These are phyloP conservation scores for Coemansia sp. DNA, from an alignment of 192 early-diverging fungal genomes.

Conservation along the genomic window DNA sequence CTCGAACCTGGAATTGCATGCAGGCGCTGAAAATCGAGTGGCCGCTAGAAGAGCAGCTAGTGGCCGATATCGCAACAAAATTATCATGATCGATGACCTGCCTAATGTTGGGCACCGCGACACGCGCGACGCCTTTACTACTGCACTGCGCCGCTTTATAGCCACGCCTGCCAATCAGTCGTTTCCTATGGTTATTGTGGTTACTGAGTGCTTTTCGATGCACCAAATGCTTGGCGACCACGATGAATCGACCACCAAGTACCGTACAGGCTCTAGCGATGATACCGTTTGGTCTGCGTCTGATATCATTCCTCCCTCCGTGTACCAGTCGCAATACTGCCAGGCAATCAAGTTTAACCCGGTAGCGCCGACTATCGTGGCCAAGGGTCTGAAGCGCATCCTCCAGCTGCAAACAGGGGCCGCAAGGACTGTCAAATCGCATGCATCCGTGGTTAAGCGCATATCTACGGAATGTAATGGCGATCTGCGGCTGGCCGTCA, in stretches of 20 bases:
- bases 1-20: slow-evolving; percentile 26
- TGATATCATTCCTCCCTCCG: slow-evolving; percentile 32
- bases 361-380: slow-evolving; percentile 63
- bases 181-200: slow-evolving; percentile 49
- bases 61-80: no score
- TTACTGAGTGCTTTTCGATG: slow-evolving; percentile 37
- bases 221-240: slow-evolving; percentile 37
- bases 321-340: slow-evolving; percentile 28
- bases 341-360: slow-evolving; percentile 59
- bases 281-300: slow-evolving; percentile 25
- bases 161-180: slow-evolving; percentile 21
- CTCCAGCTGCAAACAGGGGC: slow-evolving; percentile 25
- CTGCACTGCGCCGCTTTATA: slow-evolving; percentile 50
- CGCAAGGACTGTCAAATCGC: background rate
- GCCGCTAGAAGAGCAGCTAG: no score
- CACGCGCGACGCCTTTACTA: slow-evolving; percentile 56
- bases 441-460: slow-evolving; percentile 29
- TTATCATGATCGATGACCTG: slow-evolving; percentile 64
- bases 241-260: background rate
- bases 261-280: slow-evolving; percentile 5
- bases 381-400: slow-evolving; percentile 58
- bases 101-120: slow-evolving; percentile 56
- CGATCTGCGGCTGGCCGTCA: slow-evolving; percentile 61
- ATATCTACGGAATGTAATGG: slow-evolving; percentile 56
- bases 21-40: background rate